Conservation (phyloP, 768 basidiomycete genomes). For the Termitomyces sp. region DNA sequence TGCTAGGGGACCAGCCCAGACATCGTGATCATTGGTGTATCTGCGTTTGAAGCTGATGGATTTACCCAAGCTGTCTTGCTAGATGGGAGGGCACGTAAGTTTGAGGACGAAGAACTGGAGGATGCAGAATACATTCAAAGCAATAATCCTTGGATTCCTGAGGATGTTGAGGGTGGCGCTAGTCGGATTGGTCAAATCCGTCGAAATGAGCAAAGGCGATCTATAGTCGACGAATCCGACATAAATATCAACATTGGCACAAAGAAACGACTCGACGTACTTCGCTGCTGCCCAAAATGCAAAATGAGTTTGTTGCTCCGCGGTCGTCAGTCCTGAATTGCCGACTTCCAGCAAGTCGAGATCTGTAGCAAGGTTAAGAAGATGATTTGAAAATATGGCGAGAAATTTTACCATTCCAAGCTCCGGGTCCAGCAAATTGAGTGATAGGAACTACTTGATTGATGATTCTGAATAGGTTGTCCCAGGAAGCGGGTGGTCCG, state of each 20-base stretch:
- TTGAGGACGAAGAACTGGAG: background rate
- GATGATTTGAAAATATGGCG: background rate
- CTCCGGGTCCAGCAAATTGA: conserved; percentile 42
- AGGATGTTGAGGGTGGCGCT: conserved; percentile 32
- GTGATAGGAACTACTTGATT: conserved; percentile 51
- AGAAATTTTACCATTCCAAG: conserved; percentile 33
- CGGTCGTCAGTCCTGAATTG: conserved; percentile 37
- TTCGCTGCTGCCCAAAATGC: conserved; percentile 54
- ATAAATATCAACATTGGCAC: background rate
- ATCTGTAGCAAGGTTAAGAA: conserved; percentile 26
- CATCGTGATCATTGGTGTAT: conserved; percentile 46
- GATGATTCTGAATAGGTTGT: conserved; percentile 46
- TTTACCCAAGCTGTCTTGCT: conserved; percentile 46
- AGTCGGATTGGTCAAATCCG: conserved; percentile 33
- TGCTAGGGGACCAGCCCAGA: conserved; percentile 45
- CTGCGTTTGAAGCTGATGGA: conserved; percentile 43
- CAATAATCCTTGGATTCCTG: conserved; percentile 39
- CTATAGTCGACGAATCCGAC: conserved; percentile 11
- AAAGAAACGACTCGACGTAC: conserved; percentile 14
- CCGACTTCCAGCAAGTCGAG: conserved; percentile 54
- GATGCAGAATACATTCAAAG: conserved; percentile 31
- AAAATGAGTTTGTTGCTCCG: conserved; percentile 45
- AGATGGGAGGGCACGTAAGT: background rate
- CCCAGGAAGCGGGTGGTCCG: conserved; percentile 44
- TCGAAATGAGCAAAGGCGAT: conserved; percentile 43